Percentiles rank a stretch among this genome's conserved stretches.
Evolutionary conservation across 352 stramenopile species (phyloP).

Genomic region (Pythium insidiosum): DNA sequence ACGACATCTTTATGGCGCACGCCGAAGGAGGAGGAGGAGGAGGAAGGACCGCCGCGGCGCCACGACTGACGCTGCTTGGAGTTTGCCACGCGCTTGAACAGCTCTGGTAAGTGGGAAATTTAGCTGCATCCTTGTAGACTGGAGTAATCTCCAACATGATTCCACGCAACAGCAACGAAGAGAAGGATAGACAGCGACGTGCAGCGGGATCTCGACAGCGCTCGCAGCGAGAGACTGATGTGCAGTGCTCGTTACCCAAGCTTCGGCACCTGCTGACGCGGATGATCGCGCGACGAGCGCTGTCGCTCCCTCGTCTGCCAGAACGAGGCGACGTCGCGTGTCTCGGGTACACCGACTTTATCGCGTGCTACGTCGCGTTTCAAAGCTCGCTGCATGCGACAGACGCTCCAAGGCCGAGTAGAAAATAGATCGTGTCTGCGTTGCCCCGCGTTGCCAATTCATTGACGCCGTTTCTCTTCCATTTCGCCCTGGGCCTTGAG

Average conservation of each 20-base stretch:
- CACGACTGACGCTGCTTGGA: slow-evolving; percentile 36
- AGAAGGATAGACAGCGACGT: too few species aligned
- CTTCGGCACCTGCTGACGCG: slow-evolving; percentile 33
- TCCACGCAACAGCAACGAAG: too few species aligned
- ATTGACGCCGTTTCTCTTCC: too few species aligned
- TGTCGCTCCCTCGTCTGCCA: slow-evolving; percentile 23
- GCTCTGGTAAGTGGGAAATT: slow-evolving; percentile 25
- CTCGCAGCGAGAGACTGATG: too few species aligned
- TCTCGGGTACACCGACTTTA: slow-evolving; percentile 61
- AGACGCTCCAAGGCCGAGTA: not conserved
- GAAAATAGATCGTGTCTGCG: too few species aligned
- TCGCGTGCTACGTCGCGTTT: slow-evolving; percentile 46
- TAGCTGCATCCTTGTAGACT: not conserved
- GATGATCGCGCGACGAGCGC: slow-evolving; percentile 22
- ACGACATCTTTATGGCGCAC: slow-evolving; percentile 41
- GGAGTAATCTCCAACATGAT: not conserved
- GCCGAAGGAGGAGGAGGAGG: slow-evolving; percentile 12
- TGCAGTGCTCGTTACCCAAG: too few species aligned
- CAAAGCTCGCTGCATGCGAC: slow-evolving; percentile 19
- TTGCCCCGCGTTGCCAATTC: too few species aligned
- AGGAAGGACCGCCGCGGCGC: too few species aligned
- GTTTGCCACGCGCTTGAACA: slow-evolving; percentile 30
- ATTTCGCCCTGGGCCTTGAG: not conserved
- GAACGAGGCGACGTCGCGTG: slow-evolving; percentile 22
- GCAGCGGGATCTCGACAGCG: too few species aligned